Evolutionary conservation across 345 rosid species (phyloP), one percentile per base, ranked within the genome.

Genomic region (Syzygium aqueum): DNA sequence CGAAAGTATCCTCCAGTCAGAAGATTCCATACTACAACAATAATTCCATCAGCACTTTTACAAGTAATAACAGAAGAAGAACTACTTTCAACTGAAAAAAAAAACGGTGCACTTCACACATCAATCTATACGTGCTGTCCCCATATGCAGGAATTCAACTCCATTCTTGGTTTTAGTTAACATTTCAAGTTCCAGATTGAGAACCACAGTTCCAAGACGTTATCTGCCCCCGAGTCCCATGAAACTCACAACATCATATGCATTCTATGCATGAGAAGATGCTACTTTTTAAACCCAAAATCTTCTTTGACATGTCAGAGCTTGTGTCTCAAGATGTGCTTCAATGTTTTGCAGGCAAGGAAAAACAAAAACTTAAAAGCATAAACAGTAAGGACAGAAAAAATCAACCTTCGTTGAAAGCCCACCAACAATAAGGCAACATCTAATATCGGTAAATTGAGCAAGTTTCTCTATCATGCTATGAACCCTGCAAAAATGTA

Each of bases 361-460:
- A 63, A 61, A 25, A 61, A 61, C 22, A 51, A 50, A 85, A 16
- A 51, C 40, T 19, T 28, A 56, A 85, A 28, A 85, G 82, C 46
- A 46, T 28, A 21, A 51, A 16, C 30, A 78, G 21, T 12, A 43
- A 33, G 82, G 56, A 56, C n/a, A 61, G 27, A 88, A 13, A n/a
- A 87, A 88, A 73, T 93, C 65, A 87, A 97, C 99, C 99, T 96
- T 95, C 22, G 92, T 89, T 77, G 99, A 94, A 88, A 97, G 98
- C 84, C 99, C 99, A 63, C 99, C 99, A 86, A 97, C 98, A 89
- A 97, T 91, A 91, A 95, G 91, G 89, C 99, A 96, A 89, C 98
- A 97, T 87, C 98, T 92, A 78, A 96, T 95, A 90, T 97, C 98
- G 6, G 99, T 96, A 88, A 94, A 97, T 86, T 95, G 98, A 46